Conservation (phyloP, 768 basidiomycete genomes). For the Boletus patriciae region DNA sequence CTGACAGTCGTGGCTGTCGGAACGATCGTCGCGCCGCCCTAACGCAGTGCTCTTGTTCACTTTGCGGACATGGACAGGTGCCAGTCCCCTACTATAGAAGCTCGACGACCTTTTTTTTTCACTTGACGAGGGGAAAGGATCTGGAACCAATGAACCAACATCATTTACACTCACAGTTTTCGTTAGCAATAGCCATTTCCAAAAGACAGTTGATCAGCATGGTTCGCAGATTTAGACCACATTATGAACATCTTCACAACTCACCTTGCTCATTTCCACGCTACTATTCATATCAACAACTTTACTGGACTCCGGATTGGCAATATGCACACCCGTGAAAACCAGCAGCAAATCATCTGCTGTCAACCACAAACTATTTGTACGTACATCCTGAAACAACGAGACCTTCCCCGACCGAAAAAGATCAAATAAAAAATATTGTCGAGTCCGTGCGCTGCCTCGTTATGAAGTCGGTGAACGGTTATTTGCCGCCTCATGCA, state of each 20-base stretch:
- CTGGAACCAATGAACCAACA: background rate
- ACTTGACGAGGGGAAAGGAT: background rate
- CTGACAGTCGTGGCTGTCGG: slow-evolving; percentile 9
- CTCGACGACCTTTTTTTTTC: slow-evolving; percentile 3
- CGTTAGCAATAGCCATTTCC: background rate
- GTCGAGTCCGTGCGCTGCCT: background rate
- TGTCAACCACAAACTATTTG: background rate
- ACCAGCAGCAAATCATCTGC: slow-evolving; percentile 3
- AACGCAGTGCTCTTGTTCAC: slow-evolving; percentile 1
- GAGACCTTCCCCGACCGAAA: background rate
- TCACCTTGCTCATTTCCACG: slow-evolving; percentile 5
- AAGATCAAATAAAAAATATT: background rate
- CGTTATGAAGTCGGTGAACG: slow-evolving; percentile 1
- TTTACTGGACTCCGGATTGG: slow-evolving; percentile 7
- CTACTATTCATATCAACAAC: background rate
- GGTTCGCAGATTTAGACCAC: slow-evolving; percentile 9
- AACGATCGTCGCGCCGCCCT: slow-evolving; percentile 8
- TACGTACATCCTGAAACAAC: slow-evolving; percentile 12
- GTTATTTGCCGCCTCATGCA: background rate
- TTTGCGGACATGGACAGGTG: slow-evolving; percentile 4
- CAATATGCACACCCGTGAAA: slow-evolving; percentile 1
- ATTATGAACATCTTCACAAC: slow-evolving; percentile 5
- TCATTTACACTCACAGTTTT: background rate
- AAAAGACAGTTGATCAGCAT: slow-evolving; percentile 6
- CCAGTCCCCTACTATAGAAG: slow-evolving; percentile 18